Conservation (phyloP, 441 rosid species). For the Aleurites moluccanus region DNA sequence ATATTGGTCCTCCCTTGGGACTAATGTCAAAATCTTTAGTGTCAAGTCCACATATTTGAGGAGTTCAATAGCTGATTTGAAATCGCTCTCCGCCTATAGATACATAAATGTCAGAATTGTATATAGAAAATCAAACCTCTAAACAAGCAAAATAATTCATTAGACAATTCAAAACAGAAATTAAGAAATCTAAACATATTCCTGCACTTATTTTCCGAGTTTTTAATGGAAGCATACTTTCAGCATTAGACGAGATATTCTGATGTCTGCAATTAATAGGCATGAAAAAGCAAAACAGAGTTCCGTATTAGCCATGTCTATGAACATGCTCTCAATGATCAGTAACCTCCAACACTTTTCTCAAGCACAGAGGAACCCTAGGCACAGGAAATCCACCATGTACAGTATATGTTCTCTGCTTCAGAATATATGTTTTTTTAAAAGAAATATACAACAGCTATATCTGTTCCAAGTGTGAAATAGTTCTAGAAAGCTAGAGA, state of each 20-base stretch:
- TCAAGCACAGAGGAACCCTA: background rate
- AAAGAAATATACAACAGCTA: background rate
- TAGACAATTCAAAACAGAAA: background rate
- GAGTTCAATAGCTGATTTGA: constrained; percentile 44
- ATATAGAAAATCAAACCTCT: constrained; percentile 11
- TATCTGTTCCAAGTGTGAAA: constrained; percentile 1
- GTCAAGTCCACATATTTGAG: constrained; percentile 39
- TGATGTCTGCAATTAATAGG: background rate
- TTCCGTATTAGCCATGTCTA: background rate
- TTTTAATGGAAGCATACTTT: background rate
- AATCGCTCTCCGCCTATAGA: constrained; percentile 55
- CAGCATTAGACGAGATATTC: background rate
- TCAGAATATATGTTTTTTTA: background rate
- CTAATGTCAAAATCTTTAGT: constrained; percentile 48
- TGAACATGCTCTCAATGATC: background rate
- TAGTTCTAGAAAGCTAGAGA: background rate
- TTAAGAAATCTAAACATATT: background rate
- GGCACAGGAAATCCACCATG: background rate
- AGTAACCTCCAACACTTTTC: background rate
- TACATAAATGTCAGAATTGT: constrained; percentile 5
- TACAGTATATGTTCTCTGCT: constrained; percentile 1
- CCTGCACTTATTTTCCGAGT: constrained; percentile 1
- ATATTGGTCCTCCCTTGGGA: constrained; percentile 47
- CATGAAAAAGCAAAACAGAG: background rate
- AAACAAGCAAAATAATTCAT: background rate